These are phyloP conservation scores for Knufia fluminis DNA, from an alignment of 2,329 filamentous ascomycete species.

Conservation along the genomic window DNA sequence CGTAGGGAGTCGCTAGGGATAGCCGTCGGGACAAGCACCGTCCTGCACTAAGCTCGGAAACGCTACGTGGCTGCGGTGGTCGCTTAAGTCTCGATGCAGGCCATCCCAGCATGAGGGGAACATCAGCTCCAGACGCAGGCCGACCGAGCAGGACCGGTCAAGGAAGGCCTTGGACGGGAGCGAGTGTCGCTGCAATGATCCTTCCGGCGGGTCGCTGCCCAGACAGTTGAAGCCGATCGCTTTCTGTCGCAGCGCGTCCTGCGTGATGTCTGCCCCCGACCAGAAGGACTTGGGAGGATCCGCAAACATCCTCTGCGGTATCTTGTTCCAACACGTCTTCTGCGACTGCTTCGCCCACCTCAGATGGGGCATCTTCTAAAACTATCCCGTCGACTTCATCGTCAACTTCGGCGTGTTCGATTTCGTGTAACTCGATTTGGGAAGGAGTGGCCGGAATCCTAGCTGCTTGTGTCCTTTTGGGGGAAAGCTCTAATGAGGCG, in stretches of 20 bases:
- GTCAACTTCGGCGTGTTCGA: no score
- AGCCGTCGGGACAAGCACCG: constrained; percentile 63
- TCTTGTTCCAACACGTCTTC: constrained; percentile 45
- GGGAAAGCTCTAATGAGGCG: no score
- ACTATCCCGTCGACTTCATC: no score
- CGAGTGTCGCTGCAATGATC: constrained; percentile 2
- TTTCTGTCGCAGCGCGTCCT: constrained; percentile 1
- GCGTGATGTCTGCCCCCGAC: not conserved
- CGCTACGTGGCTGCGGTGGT: constrained; percentile 57
- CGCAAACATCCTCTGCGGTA: not conserved
- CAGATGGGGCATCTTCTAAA: no score
- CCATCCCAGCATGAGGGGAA: constrained; percentile 89
- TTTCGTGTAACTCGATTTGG: no score
- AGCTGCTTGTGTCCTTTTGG: no score
- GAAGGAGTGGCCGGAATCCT: no score
- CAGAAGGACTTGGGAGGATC: constrained; percentile 8
- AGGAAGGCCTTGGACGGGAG: not conserved
- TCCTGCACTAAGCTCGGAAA: constrained; percentile 70
- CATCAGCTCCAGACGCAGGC: constrained; percentile 72
- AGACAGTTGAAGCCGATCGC: constrained; percentile 1
- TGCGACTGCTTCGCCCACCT: no score
- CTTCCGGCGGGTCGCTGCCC: not conserved
- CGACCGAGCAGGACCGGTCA: constrained; percentile 37
- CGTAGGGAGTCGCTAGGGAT: constrained; percentile 57
- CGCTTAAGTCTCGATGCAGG: constrained; percentile 43